Evolutionary conservation across 805 yeast genomes (phyloP), one percentile per base, ranked within the genome.

Genomic region (Metschnikowia cubensis): DNA sequence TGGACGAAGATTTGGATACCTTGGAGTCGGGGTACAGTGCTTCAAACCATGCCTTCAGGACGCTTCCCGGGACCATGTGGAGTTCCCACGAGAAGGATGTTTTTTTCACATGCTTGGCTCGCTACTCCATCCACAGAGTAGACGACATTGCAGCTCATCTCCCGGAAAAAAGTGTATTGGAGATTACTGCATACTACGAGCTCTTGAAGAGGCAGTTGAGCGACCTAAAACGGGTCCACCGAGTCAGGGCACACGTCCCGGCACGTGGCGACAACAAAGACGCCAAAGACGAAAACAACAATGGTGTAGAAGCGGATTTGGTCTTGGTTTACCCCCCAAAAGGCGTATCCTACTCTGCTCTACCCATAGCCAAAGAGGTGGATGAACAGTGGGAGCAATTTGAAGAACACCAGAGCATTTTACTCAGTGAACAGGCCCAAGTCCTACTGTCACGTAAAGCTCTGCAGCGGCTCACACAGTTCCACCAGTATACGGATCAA

Each of bases 321-420:
- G 21, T 7, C 17, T 39, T 39, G 45, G 18, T 18, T 14, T 25
- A 21, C 6, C n/a, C 32, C 8, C n/a, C 49, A 71, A 2, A 56
- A 5, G 51, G 50, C 22, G 45, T 45, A 15, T 18, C 63, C 13
- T 76, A 78, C 57, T 63, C 66, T 29, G 77, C 78, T 11, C 63
- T 82, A 8, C 86, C 87, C 1, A 68, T 70, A 3, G 79, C 83
- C 1, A 63, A 69, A 51, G 87, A 83, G 56, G 69, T 82, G 68
- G 75, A 77, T 51, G 70, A 69, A 6, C 61, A 60, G 17, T 75
- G 69, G 49, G 57, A 77, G 1, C 59, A 63, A 5, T 59, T 76
- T 53, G 87, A 83, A 55, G 77, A 78, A 32, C 55, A 55, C 1
- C 73, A 74, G 43, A 63, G 71, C 44, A 54, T 54, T 11, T 36